Base-by-base conservation (phyloP, 106 monocot species). In the Dioscorea zingiberensis region DNA sequence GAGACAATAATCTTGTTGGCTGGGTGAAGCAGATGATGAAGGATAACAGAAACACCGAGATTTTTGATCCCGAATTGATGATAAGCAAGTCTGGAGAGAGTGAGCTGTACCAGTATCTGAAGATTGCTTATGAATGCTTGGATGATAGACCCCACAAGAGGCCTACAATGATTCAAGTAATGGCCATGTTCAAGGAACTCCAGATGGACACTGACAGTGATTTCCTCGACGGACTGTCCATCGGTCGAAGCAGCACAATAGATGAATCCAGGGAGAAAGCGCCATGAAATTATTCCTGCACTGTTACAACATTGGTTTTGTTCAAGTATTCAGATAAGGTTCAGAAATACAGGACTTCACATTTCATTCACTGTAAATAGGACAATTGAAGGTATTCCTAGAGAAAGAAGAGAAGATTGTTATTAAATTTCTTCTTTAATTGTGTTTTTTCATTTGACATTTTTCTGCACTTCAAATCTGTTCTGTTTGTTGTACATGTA, bases 141-240 rank as follows among this genome's bases (percentile, higher is more conserved):
- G 92, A 92, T 8, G 92, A 92, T 48, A 55, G 84, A 26, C 82
- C 87, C 2, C 62, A 69, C 27, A 72, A 71, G 21, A 75, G 92
- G 57, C 92, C 92, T 7, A 84, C 84, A 7, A 87, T 92, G 92
- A 82, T 87, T 49, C 92, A 92, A 61, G 92, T 92, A 21, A 76
- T 92, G 77, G 75, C 81, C 2, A 84, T 82, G 81, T 87, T 92
- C 30, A 87, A 85, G 57, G 89, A 90, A 71, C 76, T 85, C 19
- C 89, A 85, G 65, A 66, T 69, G 1, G 83, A 80, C 21, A 65
- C 71, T 12, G 89, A 85, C 62, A 72, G 85, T 15, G 79, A 85
- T 59, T 59, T 79, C 46, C 85, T 90, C 5, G 89, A 90, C 29
- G 85, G 82, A 8, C 60, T 85, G 24, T 73, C 80, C 0, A 57